Evolutionary conservation across 2,329 filamentous ascomycete species (phyloP), one percentile per base, ranked within the genome.

Genomic region (Aspergillus neoniger): DNA sequence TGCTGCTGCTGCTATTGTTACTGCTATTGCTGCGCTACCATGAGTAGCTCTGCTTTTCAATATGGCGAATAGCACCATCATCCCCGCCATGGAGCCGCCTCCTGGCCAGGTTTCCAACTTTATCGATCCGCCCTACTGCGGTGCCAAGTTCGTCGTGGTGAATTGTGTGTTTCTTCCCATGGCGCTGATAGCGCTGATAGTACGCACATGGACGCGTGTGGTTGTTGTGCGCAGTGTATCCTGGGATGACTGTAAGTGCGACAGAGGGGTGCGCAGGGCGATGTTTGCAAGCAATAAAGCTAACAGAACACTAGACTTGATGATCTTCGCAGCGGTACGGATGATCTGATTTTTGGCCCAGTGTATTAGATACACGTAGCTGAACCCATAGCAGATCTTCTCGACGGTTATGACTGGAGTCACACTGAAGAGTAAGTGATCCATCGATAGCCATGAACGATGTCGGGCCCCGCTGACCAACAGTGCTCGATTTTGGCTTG

Each of bases 161-260:
- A 72, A 72, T 54, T 69, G 64, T 32, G 44, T 73, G 12, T 73
- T 73, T 56, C 51, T 72, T 15, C 63, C 67, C 1, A 41, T 73
- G 14, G 68, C 70, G 5, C 48, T 67, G 0, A 19, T 67, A 17
- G 58, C 67, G 5, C 36, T 72, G 14, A 39, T 30, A 5, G 51
- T 72, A 9, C 60, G 71, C 19, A 63, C 62, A 44, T 72, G 69
- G 70, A 72, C 69, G 9, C 63, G 71, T 15, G 17, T 68, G 17
- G 66, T 69, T 21, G 62, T 72, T 41, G 65, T 70, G 55, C 66
- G 64, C 5, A 68, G 64, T 23, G 69, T 72, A 23, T 63, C 64
- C 2, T 57, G 51, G 52, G 71, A 73, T 65, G 71, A 73, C 58
- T 67, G 71, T 73, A 49, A 59, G 71, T 70, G 2, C 43, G 30